These are phyloP conservation scores for Quercus bicolor DNA, from an alignment of 306 rosid genomes.

Conservation along the genomic window DNA sequence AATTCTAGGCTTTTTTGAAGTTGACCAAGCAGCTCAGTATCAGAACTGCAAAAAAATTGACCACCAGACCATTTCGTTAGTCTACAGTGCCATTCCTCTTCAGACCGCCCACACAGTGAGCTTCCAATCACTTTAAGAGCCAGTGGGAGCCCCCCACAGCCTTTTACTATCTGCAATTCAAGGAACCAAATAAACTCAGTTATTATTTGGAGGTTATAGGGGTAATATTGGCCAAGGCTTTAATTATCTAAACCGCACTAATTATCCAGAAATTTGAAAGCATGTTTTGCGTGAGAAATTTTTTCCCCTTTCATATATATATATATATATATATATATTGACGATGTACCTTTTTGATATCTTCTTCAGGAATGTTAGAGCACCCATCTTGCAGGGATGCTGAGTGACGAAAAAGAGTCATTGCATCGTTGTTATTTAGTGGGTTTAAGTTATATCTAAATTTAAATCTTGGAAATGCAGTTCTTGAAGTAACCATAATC, in stretches of 20 bases:
- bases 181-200: constrained; percentile 5
- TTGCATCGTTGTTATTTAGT: constrained; percentile 37
- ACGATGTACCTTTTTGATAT: constrained; percentile 43
- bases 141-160: constrained; percentile 52
- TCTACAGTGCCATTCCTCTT: constrained; percentile 34
- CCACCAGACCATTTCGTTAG: constrained; percentile 30
- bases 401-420: constrained; percentile 37
- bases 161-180: constrained; percentile 45
- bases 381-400: constrained; percentile 26
- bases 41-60: constrained; percentile 38
- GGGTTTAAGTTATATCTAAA: constrained; percentile 24
- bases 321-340: background rate
- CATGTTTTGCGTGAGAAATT: no score
- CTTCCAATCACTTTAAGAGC: constrained; percentile 35
- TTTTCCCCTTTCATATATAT: no score
- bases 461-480: constrained; percentile 24
- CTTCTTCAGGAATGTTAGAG: constrained; percentile 18
- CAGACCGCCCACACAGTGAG: constrained; percentile 35
- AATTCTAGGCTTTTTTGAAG: constrained; percentile 44
- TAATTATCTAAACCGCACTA: background rate
- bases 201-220: background rate
- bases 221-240: background rate
- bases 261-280: no score
- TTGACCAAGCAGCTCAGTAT: constrained; percentile 26
- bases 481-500: constrained; percentile 63